phyloP scores from a whole-genome alignment of 2,329 filamentous ascomycete species.

The Cordyceps fumosorosea region DNA sequence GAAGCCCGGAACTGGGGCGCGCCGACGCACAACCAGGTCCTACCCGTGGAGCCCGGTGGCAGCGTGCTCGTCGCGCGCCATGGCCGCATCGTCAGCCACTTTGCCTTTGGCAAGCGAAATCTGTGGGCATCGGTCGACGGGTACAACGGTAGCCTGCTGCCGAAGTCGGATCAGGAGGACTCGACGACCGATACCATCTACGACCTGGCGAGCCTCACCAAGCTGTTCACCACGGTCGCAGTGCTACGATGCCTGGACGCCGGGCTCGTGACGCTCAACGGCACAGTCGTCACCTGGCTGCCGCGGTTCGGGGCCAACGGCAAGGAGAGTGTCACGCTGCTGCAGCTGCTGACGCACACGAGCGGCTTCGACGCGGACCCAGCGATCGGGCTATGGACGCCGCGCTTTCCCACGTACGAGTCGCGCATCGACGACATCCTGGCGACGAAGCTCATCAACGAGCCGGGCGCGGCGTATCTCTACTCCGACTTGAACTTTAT shows the following conservation, averaged over 20 bases:
- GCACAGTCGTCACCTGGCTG: constrained; percentile 25
- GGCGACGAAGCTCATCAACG: constrained; percentile 19
- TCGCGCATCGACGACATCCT: constrained; percentile 22
- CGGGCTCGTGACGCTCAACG: constrained; percentile 20
- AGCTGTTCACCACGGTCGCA: constrained; percentile 30
- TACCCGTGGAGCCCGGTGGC: constrained; percentile 22
- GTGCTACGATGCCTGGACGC: constrained; percentile 25
- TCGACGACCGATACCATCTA: constrained; percentile 29
- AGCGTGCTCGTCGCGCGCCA: constrained; percentile 18
- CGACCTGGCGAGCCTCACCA: constrained; percentile 32
- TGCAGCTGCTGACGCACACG: constrained; percentile 28
- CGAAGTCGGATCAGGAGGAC: constrained; percentile 20
- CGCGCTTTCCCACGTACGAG: constrained; percentile 18
- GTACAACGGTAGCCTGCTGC: constrained; percentile 23
- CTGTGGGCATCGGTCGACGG: constrained; percentile 21
- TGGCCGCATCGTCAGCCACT: constrained; percentile 21
- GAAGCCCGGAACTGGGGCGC: constrained; percentile 13
- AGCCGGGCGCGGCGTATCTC: constrained; percentile 23
- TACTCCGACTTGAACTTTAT: constrained; percentile 32
- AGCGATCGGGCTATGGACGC: constrained; percentile 19
- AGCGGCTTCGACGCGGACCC: constrained; percentile 27
- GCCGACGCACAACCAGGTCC: constrained; percentile 13
- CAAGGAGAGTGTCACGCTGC: constrained; percentile 27
- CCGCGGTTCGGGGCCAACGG: constrained; percentile 26
- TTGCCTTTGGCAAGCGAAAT: constrained; percentile 22